Evolutionary conservation across 78 protist species (phyloP), one percentile per base, ranked within the genome.

Genomic region (slime mould (Dictyostelium discoideum)): DNA sequence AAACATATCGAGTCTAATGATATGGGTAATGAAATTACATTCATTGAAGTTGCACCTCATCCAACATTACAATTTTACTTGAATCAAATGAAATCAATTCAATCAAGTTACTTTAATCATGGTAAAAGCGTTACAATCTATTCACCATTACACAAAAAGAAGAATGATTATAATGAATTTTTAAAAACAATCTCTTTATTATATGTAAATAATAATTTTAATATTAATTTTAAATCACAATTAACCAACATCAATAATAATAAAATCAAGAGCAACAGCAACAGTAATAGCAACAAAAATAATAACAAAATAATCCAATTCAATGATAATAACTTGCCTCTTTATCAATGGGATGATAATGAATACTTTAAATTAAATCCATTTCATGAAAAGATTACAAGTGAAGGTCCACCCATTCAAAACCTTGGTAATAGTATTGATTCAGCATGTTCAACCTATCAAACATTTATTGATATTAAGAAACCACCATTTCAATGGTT

Each of bases 261-360:
- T n/a, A n/a, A n/a, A n/a, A n/a, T n/a, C n/a, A n/a, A n/a, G n/a
- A 73, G 37, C 3, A 63, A 5, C 77, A 44, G 5, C 40, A 44
- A n/a, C 44, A 8, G 2, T 3, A 69, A 24, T 24, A 29, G 42
- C 39, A 65, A 54, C 26, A 37, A 60, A 0, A 37, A 32, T 32
- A 32, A 32, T 32, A 32, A 32, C 37, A 32, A 32, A 32, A 32
- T 32, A 32, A 1, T 32, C 1, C 37, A 32, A 32, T 32, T 32
- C 32, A n/a, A 60, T 24, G 0, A 3, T 29, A 26, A 22, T 69
- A 67, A 11, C n/a, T 29, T 44, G 37, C 87, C 87, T 0, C 24
- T 32, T 6, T 83, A 83, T 39, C 87, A 83, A 83, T 83, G 87
- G 87, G 85, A 81, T 50, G 85, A 81, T 1, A 26, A 81, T 13